Conservation (phyloP, 2,329 filamentous ascomycete genomes). For the Colletotrichum tropicale region DNA sequence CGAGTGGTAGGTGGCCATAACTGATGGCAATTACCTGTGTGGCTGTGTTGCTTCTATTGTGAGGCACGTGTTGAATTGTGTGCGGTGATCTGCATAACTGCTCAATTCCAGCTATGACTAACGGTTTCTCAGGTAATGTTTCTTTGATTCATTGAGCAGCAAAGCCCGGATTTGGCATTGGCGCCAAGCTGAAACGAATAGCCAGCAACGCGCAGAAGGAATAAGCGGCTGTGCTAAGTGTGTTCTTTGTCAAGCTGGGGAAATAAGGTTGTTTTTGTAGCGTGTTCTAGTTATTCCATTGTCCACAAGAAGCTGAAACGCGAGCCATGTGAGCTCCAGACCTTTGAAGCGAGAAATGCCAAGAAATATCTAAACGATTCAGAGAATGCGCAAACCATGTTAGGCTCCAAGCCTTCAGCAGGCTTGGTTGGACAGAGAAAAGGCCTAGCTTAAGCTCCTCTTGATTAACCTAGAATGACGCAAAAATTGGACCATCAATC, state of each 20-base stretch:
- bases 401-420: background rate
- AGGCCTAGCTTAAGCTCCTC: background rate
- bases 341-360: background rate
- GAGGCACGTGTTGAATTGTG: background rate
- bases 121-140: background rate
- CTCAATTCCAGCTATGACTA: background rate
- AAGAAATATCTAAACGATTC: background rate
- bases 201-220: background rate
- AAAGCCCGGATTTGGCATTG: background rate
- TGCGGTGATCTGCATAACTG: background rate
- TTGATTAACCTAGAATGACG: background rate
- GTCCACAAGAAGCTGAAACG: background rate
- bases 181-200: background rate
- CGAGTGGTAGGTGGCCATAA: background rate
- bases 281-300: background rate
- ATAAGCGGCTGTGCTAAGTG: background rate
- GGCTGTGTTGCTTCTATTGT: background rate
- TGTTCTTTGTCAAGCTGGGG: background rate
- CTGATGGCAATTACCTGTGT: background rate
- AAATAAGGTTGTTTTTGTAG: background rate
- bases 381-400: background rate
- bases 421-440: background rate
- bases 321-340: background rate
- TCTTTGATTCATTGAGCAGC: fast-evolving
- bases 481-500: background rate